Evolutionary conservation across 2,329 filamentous ascomycete genomes (phyloP).

Genomic region (Alternaria tenuissima): DNA sequence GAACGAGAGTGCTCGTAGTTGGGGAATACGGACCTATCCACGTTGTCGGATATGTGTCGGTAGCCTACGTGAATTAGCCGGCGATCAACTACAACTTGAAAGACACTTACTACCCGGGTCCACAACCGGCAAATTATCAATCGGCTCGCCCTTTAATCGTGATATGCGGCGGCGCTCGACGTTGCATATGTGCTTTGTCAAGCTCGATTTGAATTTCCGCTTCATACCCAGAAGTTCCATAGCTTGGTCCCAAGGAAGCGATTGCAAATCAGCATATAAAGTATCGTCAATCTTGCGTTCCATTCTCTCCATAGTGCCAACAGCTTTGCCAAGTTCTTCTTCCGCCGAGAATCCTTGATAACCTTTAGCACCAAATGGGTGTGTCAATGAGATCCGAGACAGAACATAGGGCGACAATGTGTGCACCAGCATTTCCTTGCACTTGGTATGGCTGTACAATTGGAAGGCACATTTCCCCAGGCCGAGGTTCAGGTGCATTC

Average conservation of each 20-base stretch:
- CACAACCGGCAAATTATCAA: constrained; percentile 29
- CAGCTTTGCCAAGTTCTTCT: constrained; percentile 37
- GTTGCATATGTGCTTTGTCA: constrained; percentile 44
- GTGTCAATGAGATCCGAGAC: constrained; percentile 42
- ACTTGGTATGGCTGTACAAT: constrained; percentile 35
- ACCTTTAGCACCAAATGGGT: constrained; percentile 44
- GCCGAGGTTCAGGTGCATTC: constrained; percentile 43
- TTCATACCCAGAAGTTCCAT: constrained; percentile 37
- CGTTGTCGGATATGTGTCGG: constrained; percentile 34
- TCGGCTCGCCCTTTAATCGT: constrained; percentile 37
- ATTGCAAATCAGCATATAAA: constrained; percentile 36
- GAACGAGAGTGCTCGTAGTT: constrained; percentile 24
- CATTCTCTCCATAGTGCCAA: constrained; percentile 42
- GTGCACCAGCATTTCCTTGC: constrained; percentile 49
- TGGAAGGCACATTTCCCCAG: constrained; percentile 42
- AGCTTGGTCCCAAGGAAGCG: constrained; percentile 42
- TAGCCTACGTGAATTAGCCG: constrained; percentile 29
- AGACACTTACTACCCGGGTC: constrained; percentile 28
- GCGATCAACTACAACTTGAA: not conserved
- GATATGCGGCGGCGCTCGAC: constrained; percentile 44
- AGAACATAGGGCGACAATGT: constrained; percentile 43
- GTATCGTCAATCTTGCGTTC: constrained; percentile 35
- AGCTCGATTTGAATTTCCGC: constrained; percentile 33
- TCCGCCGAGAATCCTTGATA: constrained; percentile 39
- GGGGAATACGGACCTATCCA: constrained; percentile 38